Base-by-base conservation (phyloP, 2,329 filamentous ascomycete genomes). In the Scedosporium dehoogii region DNA sequence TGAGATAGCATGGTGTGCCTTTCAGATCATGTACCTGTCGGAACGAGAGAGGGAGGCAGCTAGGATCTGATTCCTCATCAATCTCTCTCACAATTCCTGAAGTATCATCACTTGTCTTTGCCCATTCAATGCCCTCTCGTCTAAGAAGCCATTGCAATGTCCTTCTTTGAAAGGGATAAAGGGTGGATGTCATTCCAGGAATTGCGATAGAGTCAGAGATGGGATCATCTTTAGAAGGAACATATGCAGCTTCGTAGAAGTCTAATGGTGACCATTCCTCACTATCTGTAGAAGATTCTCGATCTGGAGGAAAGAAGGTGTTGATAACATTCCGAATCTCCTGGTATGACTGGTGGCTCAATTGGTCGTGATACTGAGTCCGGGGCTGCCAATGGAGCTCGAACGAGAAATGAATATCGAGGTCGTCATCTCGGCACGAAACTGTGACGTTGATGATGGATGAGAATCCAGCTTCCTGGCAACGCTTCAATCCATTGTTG, bases 141-240 rank as follows among this genome's bases (percentile, higher is more conserved):
- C 74, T 73, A 56, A 92, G 72, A 63, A 92, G 76, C 89, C 89
- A 93, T 58, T 85, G 79, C 2, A 92, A 77, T 1, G 88, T 83
- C 64, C 88, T 78, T 62, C 84, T 83, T 71, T 92, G 90, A 64
- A 91, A 92, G 0, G 88, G 88, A 69, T 85, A 92, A 0, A 92
- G 73, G 0, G 73, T 75, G 1, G 84, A 79, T 55, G 74, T 74
- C 59, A 81, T 75, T 27, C 72, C 73, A 0, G 77, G 73, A 5
- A 84, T 70, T 2, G 73, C 44, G 42, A 84, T 74, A 0, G 73
- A 71, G 1, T 70, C 67, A 0, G 78, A 63, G 3, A 70, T 66
- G 16, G 69, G 63, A 60, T 81, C 76, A 4, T 74, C 68, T n/a
- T 75, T 75, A 10, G 75, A 66, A 1, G 89, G 86, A 1, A 86